Base-by-base conservation (phyloP, 169 alveolate species). In the Plasmodium blacklocki region DNA sequence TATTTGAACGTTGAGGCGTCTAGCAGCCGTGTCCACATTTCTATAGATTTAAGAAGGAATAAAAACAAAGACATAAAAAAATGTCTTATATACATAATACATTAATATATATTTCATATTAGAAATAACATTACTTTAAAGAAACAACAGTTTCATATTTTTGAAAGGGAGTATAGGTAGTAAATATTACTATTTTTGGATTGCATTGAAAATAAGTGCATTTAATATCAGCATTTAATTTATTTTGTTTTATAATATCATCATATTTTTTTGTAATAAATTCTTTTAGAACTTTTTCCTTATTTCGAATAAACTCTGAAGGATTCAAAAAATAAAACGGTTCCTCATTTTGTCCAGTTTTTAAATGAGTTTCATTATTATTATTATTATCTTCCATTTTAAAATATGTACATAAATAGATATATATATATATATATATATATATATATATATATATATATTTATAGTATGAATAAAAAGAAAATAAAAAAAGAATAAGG, bases 171-270 rank as follows among this genome's bases (percentile, higher is more conserved):
- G 67, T 23, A 59, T 78, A 78, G 67, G 89, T 49, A 23, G 89
- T 78, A 58, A 78, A 78, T 32, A 60, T 64, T 19, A 78, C 89
- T 18, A 78, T 78, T 23, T 78, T 70, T 50, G 89, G 89, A 23
- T 21, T 78, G 11, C 29, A 62, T 68, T 78, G 73, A 66, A 78
- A 78, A 43, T 78, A 66, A 32, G 50, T 15, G 66, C 78, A 49
- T 49, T 59, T n/a, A 64, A 15, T 78, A 45, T 66, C 54, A 23
- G 64, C 59, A 52, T 32, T 52, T 64, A 78, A 4, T 58, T 9
- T 45, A 70, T 59, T 70, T 8, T 66, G 64, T 52, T 78, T 78
- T 66, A 56, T 66, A 32, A 66, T 58, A 56, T 52, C 19, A 32
- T 78, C 75, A 78, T 78, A 14, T 63, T 59, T 64, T 64, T 78